A percentile compares a stretch with the other conserved stretches of the same genome.
Evolutionary conservation across 805 yeast species (phyloP).

Genomic region (Candida boidinii): DNA sequence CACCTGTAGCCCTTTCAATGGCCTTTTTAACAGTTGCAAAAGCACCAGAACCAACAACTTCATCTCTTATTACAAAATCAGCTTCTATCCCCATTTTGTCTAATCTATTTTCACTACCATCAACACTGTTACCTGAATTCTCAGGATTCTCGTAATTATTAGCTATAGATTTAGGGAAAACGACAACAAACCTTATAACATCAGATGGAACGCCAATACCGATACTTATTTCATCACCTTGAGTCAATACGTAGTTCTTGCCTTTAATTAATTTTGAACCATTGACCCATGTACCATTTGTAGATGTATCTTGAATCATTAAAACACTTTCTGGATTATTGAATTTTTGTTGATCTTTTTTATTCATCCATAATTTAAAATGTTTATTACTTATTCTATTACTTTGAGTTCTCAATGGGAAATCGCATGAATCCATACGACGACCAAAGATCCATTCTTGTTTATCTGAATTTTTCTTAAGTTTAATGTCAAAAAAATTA

Average conservation of each 20-base stretch:
- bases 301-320: slow-evolving; percentile 69
- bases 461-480: slow-evolving; percentile 10
- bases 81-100: slow-evolving; percentile 21
- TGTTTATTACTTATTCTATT: slow-evolving; percentile 71
- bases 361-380: slow-evolving; percentile 56
- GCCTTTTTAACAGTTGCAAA: slow-evolving; percentile 94
- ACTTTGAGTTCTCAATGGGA: slow-evolving; percentile 47
- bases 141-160: neutral
- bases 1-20: slow-evolving; percentile 76
- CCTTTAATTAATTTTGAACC: slow-evolving; percentile 64
- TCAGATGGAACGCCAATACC: slow-evolving; percentile 82
- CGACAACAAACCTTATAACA: slow-evolving; percentile 41
- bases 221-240: slow-evolving; percentile 89
- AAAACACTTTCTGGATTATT: slow-evolving; percentile 17
- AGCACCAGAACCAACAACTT: slow-evolving; percentile 95
- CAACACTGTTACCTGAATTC: slow-evolving; percentile 4
- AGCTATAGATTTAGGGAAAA: slow-evolving; percentile 28
- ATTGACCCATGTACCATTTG: slow-evolving; percentile 90
- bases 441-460: slow-evolving; percentile 56
- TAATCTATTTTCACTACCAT: neutral
- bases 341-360: slow-evolving; percentile 34
- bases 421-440: slow-evolving; percentile 49
- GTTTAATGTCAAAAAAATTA: slow-evolving; percentile 23
- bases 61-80: slow-evolving; percentile 70
- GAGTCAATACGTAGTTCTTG: slow-evolving; percentile 71